Evolutionary conservation across 2,329 filamentous ascomycete species (phyloP), one percentile per base, ranked within the genome.

Genomic region (Cytospora mali): DNA sequence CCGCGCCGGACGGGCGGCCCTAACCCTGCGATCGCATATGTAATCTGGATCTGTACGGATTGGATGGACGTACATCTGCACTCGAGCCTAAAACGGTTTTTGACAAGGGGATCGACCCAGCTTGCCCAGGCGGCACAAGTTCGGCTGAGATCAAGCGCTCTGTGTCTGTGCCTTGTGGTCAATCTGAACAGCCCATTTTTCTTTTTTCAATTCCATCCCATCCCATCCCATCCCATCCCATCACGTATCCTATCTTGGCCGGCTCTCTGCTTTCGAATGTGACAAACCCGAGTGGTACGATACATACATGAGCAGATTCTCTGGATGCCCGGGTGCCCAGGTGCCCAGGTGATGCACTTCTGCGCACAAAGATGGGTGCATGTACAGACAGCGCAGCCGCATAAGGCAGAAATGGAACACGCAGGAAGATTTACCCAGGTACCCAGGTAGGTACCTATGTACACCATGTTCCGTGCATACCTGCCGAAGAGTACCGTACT

Each of bases 31-130:
- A 21, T 21, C 42, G 42, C 42, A 46, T 46, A 46, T 46, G 42
- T 46, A 21, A 46, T 46, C n/a, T 46, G 42, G 35, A 46, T 46
- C 42, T 46, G 42, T 46, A 46, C n/a, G n/a, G n/a, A n/a, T n/a
- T n/a, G n/a, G n/a, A n/a, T n/a, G n/a, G n/a, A n/a, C 42, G 13
- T 46, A 21, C n/a, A 46, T 46, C 39, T 46, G n/a, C n/a, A 46
- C n/a, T 23, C n/a, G 42, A 46, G 42, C 42, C 42, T 46, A 23
- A 46, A 46, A 21, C 42, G 18, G 42, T 46, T 33, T 10, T 23
- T 23, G 42, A 46, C 42, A 46, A 23, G 42, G n/a, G 42, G n/a
- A 46, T 46, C 42, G 42, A 23, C 42, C 42, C 18, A n/a, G 42
- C n/a, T 13, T 11, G n/a, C 42, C n/a, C 14, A 2, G 16, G 4